phyloP scores from a whole-genome alignment of 495 filamentous ascomycete species.

The Pyrenopolyporus hunteri region DNA sequence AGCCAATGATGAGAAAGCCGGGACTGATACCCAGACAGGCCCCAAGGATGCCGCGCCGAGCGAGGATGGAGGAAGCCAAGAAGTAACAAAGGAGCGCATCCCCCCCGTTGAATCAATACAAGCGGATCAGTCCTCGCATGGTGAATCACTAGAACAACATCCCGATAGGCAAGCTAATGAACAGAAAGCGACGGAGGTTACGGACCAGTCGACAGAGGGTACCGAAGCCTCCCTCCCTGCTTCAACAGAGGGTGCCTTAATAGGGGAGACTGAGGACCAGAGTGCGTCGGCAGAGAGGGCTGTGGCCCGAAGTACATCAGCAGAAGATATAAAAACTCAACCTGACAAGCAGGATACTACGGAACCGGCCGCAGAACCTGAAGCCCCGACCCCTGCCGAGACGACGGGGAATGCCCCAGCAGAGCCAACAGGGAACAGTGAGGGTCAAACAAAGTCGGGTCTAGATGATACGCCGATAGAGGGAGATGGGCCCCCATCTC shows the following conservation, averaged over 20 bases:
- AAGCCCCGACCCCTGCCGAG: too few species aligned
- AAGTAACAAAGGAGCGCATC: neutral
- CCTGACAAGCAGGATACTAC: neutral
- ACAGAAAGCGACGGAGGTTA: neutral
- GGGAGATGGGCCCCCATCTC: too few species aligned
- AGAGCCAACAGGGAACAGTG: too few species aligned
- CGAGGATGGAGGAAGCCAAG: neutral
- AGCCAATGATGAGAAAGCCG: constrained; percentile 1
- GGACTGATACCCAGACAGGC: neutral
- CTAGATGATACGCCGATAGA: too few species aligned
- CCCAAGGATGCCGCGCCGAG: neutral
- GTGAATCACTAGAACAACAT: constrained; percentile 13
- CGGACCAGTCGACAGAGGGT: constrained; percentile 2
- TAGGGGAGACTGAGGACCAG: too few species aligned
- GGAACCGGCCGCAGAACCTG: constrained; percentile 1
- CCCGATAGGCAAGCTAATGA: too few species aligned
- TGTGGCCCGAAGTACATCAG: too few species aligned
- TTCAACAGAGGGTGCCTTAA: constrained; percentile 9
- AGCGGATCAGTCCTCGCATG: constrained; percentile 12
- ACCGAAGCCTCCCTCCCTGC: neutral
- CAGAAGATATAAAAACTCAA: too few species aligned
- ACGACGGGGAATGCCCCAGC: too few species aligned
- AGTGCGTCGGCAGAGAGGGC: too few species aligned
- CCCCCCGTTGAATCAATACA: neutral
- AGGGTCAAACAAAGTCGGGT: too few species aligned